Conservation (phyloP, 148 eudicot genomes). For the Camellia japonica region DNA sequence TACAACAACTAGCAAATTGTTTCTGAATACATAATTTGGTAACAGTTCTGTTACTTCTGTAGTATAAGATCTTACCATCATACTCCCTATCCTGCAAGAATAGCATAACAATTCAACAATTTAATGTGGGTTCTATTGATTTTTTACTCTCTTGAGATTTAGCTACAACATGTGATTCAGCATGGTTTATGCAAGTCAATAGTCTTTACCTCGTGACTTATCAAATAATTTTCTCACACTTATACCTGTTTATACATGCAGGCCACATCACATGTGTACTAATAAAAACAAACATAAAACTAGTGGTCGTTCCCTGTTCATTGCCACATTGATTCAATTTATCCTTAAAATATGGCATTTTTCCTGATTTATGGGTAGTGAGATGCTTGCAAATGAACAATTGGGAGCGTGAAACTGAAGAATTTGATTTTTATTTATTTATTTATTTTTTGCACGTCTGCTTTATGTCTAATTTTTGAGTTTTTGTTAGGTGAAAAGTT, state of each 20-base stretch:
- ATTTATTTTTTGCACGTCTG: background rate
- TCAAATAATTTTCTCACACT: background rate
- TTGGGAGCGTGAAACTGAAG: background rate
- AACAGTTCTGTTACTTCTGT: background rate
- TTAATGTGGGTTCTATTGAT: background rate
- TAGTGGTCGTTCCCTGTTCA: background rate
- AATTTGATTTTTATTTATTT: background rate
- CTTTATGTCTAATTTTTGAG: background rate
- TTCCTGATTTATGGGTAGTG: background rate
- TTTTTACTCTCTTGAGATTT: background rate
- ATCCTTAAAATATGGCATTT: conserved; percentile 4
- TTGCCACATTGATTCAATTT: background rate
- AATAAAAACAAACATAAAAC: background rate
- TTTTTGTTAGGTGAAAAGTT: conserved; percentile 64
- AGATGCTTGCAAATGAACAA: background rate
- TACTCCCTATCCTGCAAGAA: background rate
- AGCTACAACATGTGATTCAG: background rate
- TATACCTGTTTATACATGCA: background rate
- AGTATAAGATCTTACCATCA: background rate
- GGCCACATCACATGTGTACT: background rate
- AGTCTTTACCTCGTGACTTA: background rate
- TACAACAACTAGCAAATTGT: background rate
- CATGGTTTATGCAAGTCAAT: background rate
- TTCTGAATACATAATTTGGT: background rate
- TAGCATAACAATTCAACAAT: background rate